Evolutionary conservation across 306 rosid genomes (phyloP).

Genomic region (Gastrolobium villosum): DNA sequence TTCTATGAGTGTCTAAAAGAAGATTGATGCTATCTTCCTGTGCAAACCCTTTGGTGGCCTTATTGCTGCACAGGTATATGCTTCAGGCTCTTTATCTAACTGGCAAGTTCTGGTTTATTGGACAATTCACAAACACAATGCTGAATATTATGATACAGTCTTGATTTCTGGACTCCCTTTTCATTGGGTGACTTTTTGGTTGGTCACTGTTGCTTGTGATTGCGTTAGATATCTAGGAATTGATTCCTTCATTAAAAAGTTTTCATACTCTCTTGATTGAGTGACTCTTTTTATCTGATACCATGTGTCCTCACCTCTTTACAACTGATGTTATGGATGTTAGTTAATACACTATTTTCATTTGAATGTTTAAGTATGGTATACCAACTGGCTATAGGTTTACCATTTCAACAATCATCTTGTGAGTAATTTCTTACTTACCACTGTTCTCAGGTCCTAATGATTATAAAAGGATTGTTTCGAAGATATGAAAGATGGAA

Average conservation of each 20-base stretch:
- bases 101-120: background rate
- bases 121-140: background rate
- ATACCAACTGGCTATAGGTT: background rate
- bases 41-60: background rate
- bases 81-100: background rate
- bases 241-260: background rate
- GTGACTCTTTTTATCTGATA: background rate
- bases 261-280: background rate
- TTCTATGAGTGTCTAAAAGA: slow-evolving; percentile 32
- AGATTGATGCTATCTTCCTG: background rate
- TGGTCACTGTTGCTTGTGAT: background rate
- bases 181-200: background rate
- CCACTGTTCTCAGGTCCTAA: slow-evolving; percentile 60
- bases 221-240: background rate
- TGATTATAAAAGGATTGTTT: slow-evolving; percentile 85
- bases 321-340: background rate
- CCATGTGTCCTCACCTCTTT: background rate
- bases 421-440: background rate
- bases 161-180: slow-evolving; percentile 5
- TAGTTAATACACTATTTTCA: background rate
- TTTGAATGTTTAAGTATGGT: background rate
- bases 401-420: background rate
- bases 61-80: background rate
- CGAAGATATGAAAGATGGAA: slow-evolving; percentile 87
- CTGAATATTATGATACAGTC: background rate